Conservation (phyloP, 257 asterid species). For the Solanum piurae region DNA sequence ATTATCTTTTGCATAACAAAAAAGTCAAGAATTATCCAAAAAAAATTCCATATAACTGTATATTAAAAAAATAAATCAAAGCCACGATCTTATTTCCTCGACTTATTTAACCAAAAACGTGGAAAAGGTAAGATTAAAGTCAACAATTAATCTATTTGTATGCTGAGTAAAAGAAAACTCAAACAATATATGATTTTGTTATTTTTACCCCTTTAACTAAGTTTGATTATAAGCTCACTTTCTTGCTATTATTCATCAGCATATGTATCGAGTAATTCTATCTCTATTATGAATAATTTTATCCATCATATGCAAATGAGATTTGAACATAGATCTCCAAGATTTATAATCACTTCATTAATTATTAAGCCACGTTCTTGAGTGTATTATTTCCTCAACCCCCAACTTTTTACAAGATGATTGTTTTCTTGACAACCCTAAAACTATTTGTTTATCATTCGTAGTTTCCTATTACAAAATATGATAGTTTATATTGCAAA, state of each 20-base stretch:
- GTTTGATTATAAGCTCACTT: background rate
- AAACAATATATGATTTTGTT: background rate
- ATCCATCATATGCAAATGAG: background rate
- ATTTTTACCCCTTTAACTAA: background rate
- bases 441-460: too few species aligned
- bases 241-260: background rate
- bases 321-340: background rate
- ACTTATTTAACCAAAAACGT: background rate
- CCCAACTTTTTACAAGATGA: too few species aligned
- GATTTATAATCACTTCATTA: background rate
- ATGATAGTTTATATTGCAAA: background rate
- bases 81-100: background rate
- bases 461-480: too few species aligned
- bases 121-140: background rate
- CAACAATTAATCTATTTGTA: background rate
- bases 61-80: background rate
- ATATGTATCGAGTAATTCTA: background rate
- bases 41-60: background rate
- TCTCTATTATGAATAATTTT: background rate
- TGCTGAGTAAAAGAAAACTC: background rate
- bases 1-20: background rate
- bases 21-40: background rate
- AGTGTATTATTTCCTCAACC: background rate
- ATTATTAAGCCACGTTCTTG: background rate
- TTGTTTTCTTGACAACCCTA: too few species aligned